Evolutionary conservation across 345 rosid genomes (phyloP).

Genomic region (Passiflora organensis): DNA sequence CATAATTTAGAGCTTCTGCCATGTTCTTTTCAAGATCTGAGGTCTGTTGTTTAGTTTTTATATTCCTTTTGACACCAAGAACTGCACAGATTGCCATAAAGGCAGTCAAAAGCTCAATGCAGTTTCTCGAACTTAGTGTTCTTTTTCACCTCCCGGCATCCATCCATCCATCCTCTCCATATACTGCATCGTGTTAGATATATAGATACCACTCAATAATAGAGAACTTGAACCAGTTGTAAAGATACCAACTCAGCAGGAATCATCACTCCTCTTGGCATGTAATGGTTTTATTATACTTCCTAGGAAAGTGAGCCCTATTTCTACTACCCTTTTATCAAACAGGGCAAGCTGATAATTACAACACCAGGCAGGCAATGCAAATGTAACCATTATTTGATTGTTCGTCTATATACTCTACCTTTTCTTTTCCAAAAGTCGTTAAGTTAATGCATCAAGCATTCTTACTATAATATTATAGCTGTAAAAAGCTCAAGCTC

Average conservation of each 20-base stretch:
- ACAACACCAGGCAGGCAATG: no score
- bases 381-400: not conserved
- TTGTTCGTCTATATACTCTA: no score
- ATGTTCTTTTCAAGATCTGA: constrained; percentile 3
- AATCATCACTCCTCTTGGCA: no score
- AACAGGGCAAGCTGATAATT: no score
- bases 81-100: constrained; percentile 13
- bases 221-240: constrained; percentile 25
- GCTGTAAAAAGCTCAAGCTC: not conserved
- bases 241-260: constrained; percentile 19
- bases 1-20: not conserved
- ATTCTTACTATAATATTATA: not conserved
- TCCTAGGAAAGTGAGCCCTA: constrained; percentile 9
- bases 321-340: no score
- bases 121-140: constrained; percentile 6
- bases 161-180: no score
- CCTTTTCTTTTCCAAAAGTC: no score
- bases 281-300: constrained; percentile 7
- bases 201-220: no score
- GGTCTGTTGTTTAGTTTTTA: not conserved
- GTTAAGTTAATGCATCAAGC: no score
- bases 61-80: constrained; percentile 6
- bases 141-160: constrained; percentile 8
- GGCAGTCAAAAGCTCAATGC: no score
- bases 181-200: not conserved